These are phyloP conservation scores for Vicia faba DNA, from an alignment of 306 rosid species.

Conservation along the genomic window DNA sequence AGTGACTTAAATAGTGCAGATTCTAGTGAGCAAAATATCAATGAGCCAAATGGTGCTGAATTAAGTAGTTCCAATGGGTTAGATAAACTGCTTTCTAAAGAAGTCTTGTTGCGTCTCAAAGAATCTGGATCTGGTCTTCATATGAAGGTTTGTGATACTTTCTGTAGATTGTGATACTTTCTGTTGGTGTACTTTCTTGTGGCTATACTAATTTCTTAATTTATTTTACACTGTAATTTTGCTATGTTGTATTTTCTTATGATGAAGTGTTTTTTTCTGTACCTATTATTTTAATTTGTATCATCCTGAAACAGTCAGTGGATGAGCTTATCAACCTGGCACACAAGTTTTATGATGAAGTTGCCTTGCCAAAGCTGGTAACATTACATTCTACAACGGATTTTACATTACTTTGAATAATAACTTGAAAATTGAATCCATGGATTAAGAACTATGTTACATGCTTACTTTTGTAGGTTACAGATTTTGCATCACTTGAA, in stretches of 20 bases:
- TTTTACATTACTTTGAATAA: slow-evolving; percentile 18
- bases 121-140: slow-evolving; percentile 88
- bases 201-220: not conserved
- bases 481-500: slow-evolving; percentile 94
- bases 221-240: not conserved
- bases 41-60: slow-evolving; percentile 50
- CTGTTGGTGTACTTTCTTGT: not conserved
- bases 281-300: slow-evolving; percentile 36
- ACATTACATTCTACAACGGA: slow-evolving; percentile 9
- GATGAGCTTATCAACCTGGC: slow-evolving; percentile 77
- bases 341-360: slow-evolving; percentile 77
- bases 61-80: slow-evolving; percentile 46
- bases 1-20: slow-evolving; percentile 29
- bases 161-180: slow-evolving; percentile 14
- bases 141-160: slow-evolving; percentile 59
- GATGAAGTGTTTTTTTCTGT: slow-evolving; percentile 7
- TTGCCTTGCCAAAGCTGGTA: slow-evolving; percentile 98
- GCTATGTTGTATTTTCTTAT: not conserved
- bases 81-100: slow-evolving; percentile 64
- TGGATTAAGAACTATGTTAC: slow-evolving; percentile 38
- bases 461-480: slow-evolving; percentile 55
- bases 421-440: slow-evolving; percentile 23
- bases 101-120: slow-evolving; percentile 64
- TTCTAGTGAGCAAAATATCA: slow-evolving; percentile 50
- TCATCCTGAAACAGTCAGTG: slow-evolving; percentile 61